These are phyloP conservation scores for Cryptococcus sp. DNA, from an alignment of 1,284 basidiomycete species.

Conservation along the genomic window DNA sequence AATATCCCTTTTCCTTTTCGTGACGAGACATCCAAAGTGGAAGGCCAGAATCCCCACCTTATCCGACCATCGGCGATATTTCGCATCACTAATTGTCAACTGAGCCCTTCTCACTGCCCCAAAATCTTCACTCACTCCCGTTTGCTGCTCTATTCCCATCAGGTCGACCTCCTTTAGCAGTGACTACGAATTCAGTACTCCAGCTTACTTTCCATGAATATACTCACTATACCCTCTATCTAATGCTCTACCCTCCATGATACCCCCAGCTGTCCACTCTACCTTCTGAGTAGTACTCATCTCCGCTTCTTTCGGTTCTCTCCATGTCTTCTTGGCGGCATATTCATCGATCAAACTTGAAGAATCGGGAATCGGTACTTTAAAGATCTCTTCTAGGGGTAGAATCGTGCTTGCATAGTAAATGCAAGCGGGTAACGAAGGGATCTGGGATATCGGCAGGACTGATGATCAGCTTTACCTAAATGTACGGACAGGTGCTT, in stretches of 20 bases:
- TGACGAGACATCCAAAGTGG: conserved; percentile 39
- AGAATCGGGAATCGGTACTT: conserved; percentile 43
- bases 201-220: background rate
- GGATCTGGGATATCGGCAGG: conserved; percentile 81
- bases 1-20: conserved; percentile 55
- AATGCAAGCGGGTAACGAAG: conserved; percentile 71
- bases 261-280: conserved; percentile 55
- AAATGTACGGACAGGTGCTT: conserved; percentile 11
- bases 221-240: conserved; percentile 61
- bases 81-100: conserved; percentile 61
- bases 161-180: conserved; percentile 80
- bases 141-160: conserved; percentile 86
- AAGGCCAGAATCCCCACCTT: conserved; percentile 80
- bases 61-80: conserved; percentile 71
- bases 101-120: background rate
- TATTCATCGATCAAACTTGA: conserved; percentile 16
- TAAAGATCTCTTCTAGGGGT: conserved; percentile 70
- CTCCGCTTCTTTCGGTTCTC: conserved; percentile 53
- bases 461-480: conserved; percentile 50
- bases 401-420: conserved; percentile 64
- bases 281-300: conserved; percentile 62
- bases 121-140: conserved; percentile 59
- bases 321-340: conserved; percentile 36
- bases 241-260: conserved; percentile 70
- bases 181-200: conserved; percentile 50